Evolutionary conservation across 257 asterid genomes (phyloP), one percentile per base, ranked within the genome.

Genomic region (Gynochthodes officinalis): DNA sequence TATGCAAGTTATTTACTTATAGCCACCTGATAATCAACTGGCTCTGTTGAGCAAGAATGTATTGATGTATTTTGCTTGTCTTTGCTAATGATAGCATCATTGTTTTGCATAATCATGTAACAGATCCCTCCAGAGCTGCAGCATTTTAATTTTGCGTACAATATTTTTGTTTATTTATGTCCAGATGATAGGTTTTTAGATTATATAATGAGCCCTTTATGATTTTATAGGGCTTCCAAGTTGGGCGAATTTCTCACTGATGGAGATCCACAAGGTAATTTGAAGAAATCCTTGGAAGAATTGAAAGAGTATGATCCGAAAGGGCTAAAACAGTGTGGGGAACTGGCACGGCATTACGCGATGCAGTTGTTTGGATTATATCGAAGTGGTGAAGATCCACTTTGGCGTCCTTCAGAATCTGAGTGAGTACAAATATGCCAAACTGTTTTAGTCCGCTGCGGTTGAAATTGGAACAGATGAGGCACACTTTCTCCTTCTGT

Each of bases 211-310:
- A 54, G 19, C 62, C 71, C 27, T 30, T 55, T 49, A 28, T 46
- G 44, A 75, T n/a, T 37, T 73, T 79, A 52, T 82, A 89, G 93
- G 42, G 96, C 93, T 73, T 86, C 86, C 70, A 67, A 37, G 23
- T 80, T 89, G 82, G 90, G 84, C 10, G 86, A 87, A 75, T 87
- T 89, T 81, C 89, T 89, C 25, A 87, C 86, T 4, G 85, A 72
- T 53, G 84, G 87, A 69, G 82, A 87, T 64, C 84, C 84, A 15
- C 55, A 80, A 16, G 80, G 84, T 21, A 90, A 84, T 55, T 32
- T 83, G 73, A 76, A 2, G 42, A 89, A 84, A 77, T 55, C 88
- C 0, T 87, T 80, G 72, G 73, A 87, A 58, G 91, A 89, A 74
- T 82, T 89, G 76, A 58, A 67, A 65, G 81, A 67, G 44, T 72